phyloP scores from a whole-genome alignment of 108 stramenopile species.

The Nitzschia sp. region DNA sequence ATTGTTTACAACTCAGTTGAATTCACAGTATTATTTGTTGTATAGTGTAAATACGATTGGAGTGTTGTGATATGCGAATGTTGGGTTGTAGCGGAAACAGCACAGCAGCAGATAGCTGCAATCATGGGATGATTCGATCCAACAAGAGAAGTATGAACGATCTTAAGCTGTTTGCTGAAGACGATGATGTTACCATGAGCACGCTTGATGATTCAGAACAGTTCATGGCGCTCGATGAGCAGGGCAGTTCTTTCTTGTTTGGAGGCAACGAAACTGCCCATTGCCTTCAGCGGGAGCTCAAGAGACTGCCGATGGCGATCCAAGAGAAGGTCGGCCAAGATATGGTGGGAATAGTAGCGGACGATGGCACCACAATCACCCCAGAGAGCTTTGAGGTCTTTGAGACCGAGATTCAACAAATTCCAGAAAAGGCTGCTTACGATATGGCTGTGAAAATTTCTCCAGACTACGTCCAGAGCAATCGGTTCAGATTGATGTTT shows the following conservation, averaged over 20 bases:
- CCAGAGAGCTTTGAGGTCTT: conserved; percentile 3
- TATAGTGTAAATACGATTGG: too few species aligned
- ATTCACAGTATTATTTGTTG: too few species aligned
- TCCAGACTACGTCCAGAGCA: not conserved
- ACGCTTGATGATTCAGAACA: not conserved
- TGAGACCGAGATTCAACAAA: not conserved
- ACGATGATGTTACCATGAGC: not conserved
- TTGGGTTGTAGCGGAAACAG: not conserved
- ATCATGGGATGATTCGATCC: not conserved
- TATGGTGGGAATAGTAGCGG: conserved; percentile 26
- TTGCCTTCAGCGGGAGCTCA: conserved; percentile 22
- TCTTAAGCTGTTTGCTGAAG: not conserved
- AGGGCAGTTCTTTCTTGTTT: conserved; percentile 4
- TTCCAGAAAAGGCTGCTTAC: conserved; percentile 7
- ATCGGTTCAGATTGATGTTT: conserved; percentile 28
- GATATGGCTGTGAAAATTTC: conserved; percentile 1
- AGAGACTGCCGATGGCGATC: conserved; percentile 7
- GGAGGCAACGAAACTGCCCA: not conserved
- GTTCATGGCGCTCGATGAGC: not conserved
- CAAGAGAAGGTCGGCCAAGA: conserved; percentile 25
- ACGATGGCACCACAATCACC: conserved; percentile 7
- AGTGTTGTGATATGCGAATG: not conserved
- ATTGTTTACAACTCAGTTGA: too few species aligned
- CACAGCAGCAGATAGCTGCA: not conserved
- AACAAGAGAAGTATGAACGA: conserved; percentile 9